Evolutionary conservation across 345 rosid species (phyloP).

Genomic region (Turnera subulata): DNA sequence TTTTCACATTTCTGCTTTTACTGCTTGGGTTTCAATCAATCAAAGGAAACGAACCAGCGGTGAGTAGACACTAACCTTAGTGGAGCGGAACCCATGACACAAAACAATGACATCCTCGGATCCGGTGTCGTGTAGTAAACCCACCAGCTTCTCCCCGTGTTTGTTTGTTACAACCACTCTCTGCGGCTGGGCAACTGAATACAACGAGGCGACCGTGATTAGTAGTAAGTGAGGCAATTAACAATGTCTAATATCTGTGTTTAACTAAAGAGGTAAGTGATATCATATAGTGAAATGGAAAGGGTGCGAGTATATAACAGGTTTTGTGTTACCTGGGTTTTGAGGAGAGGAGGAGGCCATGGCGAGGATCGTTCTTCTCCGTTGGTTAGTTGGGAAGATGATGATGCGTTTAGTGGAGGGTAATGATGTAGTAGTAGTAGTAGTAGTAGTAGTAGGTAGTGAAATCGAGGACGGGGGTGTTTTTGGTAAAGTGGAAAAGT

Average conservation of each 20-base stretch:
- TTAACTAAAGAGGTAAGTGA: neutral
- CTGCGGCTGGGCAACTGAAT: conserved; percentile 17
- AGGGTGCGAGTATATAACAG: neutral
- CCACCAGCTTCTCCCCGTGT: conserved; percentile 26
- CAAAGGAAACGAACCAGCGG: neutral
- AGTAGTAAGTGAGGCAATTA: neutral
- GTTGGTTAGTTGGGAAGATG: too few species aligned
- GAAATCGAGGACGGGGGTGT: too few species aligned
- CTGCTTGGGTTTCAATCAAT: too few species aligned
- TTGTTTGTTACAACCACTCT: conserved; percentile 16
- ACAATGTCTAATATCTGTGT: neutral
- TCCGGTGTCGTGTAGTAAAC: conserved; percentile 26
- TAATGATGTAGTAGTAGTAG: too few species aligned
- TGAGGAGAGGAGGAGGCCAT: conserved; percentile 4
- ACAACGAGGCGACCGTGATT: neutral
- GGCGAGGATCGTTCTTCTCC: too few species aligned
- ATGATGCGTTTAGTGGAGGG: too few species aligned
- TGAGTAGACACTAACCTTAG: conserved; percentile 13
- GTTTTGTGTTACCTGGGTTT: conserved; percentile 4
- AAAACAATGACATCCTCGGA: conserved; percentile 23
- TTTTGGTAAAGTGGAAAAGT: too few species aligned
- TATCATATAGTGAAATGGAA: neutral
- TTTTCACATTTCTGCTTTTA: too few species aligned
- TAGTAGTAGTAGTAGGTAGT: too few species aligned
- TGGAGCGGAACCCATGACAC: conserved; percentile 26